A percentile compares a stretch with the other conserved stretches of the same genome.
Evolutionary conservation across 2,329 filamentous ascomycete species (phyloP).

Genomic region (Colletotrichum lupini): DNA sequence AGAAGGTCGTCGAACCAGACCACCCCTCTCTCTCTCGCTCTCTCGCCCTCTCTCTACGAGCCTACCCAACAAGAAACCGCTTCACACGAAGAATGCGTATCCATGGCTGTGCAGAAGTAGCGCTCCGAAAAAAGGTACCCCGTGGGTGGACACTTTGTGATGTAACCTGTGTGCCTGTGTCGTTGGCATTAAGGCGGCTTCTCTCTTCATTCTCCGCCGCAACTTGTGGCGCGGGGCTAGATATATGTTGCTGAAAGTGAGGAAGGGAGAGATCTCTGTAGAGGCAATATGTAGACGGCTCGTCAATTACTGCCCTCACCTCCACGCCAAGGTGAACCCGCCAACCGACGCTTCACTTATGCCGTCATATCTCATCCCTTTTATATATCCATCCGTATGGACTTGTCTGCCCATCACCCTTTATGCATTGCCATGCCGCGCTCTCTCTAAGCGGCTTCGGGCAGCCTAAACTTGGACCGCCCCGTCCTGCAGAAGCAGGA

Average conservation of each 20-base stretch:
- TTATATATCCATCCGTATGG: neutral
- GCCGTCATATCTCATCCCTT: neutral
- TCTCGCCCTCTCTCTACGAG: too few relatives aligned
- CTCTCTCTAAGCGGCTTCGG: slow-evolving; percentile 3
- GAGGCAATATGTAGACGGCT: too few relatives aligned
- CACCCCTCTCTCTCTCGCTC: slow-evolving; percentile 4
- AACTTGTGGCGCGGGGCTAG: neutral
- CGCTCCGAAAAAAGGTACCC: neutral
- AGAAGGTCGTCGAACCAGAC: slow-evolving; percentile 33
- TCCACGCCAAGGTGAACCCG: neutral
- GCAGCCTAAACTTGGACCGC: neutral
- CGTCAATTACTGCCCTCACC: neutral
- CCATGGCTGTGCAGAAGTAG: slow-evolving; percentile 27
- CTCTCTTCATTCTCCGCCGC: neutral
- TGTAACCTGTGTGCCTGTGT: slow-evolving; percentile 1
- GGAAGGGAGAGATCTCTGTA: neutral
- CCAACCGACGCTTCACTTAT: neutral
- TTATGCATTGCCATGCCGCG: neutral
- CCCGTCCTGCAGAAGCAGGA: neutral
- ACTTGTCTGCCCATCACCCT: neutral
- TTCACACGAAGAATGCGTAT: slow-evolving; percentile 31
- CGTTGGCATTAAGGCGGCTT: neutral
- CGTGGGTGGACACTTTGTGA: slow-evolving; percentile 10
- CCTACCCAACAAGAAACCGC: neutral
- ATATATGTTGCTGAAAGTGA: neutral